Evolutionary conservation across 176 grass and related monocot genomes (phyloP), one percentile per base, ranked within the genome.

Genomic region (Aegilops tauschii): DNA sequence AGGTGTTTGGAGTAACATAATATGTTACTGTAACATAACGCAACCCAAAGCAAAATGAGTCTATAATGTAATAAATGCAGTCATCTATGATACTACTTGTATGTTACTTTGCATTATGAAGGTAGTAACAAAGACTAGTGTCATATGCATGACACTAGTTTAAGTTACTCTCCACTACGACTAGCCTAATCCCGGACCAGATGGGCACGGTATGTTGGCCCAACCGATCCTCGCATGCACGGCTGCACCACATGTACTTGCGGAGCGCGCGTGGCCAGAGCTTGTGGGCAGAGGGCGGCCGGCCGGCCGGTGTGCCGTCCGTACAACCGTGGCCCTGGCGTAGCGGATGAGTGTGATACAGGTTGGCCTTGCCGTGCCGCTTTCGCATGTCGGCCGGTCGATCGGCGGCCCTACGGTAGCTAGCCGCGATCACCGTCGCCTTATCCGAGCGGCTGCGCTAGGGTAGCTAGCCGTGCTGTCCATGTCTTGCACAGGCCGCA

Each of bases 381-480:
- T 68, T 81, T 81, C 52, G 8, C 79, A 34, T 81, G 79, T 81
- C 79, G 39, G 79, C 79, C 54, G 54, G 54, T 66, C 61, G 25
- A 31, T 76, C 70, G 39, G 70, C 70, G 39, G 70, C 12, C 71
- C 21, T 8, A 73, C 39, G 40, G 29, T 40, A 40, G 39, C 39
- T 9, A 32, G 4, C 16, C 14, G 17, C 30, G 50, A 34, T 37
- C 52, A 8, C 30, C 30, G 52, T 59, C 52, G 74, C 16, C 25
- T 27, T 66, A 23, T 62, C 61, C 9, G 20, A n/a, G 69, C 21
- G 4, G 17, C 72, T 0, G 40, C 3, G 12, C 11, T 50, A 39
- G 37, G 37, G 37, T 42, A 69, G 30, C 65, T 34, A 69, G 61
- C 68, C 68, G 54, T 39, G 54, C 32, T n/a, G 76, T 63, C 56